phyloP scores from a whole-genome alignment of 2,329 filamentous ascomycete genomes.

The Phialocephala subalpina region DNA sequence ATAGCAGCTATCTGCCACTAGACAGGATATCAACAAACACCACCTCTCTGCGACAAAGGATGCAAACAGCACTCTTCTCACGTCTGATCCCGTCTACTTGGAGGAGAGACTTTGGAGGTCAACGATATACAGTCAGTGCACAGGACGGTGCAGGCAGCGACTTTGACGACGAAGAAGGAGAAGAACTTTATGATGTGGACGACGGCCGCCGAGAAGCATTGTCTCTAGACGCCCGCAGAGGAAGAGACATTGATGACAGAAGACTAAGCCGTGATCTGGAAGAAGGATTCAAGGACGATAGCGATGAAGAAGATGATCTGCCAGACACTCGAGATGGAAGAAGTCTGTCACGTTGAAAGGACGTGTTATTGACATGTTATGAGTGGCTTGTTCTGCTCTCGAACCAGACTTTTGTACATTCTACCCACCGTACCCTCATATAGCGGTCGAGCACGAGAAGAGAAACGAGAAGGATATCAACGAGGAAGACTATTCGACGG shows the following conservation, averaged over 20 bases:
- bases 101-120: conserved; percentile 53
- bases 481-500: too few relatives aligned
- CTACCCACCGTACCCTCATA: neutral
- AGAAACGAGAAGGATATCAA: neutral
- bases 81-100: conserved; percentile 57
- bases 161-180: conserved; percentile 71
- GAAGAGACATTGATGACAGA: conserved; percentile 56
- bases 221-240: conserved; percentile 44
- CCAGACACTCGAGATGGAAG: conserved; percentile 19
- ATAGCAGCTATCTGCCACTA: conserved; percentile 77
- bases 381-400: conserved; percentile 16
- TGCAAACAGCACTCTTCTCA: conserved; percentile 51
- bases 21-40: conserved; percentile 68
- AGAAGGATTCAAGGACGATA: conserved; percentile 77
- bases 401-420: neutral
- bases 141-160: conserved; percentile 57
- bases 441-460: neutral
- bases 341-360: conserved; percentile 4
- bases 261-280: conserved; percentile 83
- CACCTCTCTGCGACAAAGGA: conserved; percentile 59
- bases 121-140: conserved; percentile 48
- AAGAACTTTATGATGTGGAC: conserved; percentile 71
- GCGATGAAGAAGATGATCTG: conserved; percentile 61
- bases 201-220: conserved; percentile 51
- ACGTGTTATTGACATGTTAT: neutral